Base-by-base conservation (phyloP, 495 filamentous ascomycete species). In the Aspergillus bridgeri region DNA sequence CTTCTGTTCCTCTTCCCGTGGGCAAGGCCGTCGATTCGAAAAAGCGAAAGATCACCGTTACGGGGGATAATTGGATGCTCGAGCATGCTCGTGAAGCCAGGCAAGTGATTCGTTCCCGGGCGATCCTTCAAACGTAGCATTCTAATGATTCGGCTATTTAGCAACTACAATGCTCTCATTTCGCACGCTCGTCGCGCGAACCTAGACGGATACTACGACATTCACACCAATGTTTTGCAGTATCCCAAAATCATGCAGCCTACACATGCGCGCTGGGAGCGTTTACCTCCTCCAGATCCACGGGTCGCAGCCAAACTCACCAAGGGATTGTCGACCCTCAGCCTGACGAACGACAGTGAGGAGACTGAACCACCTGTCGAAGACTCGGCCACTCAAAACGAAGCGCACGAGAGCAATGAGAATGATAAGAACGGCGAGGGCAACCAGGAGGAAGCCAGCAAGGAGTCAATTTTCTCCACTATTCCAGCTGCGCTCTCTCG, bases 21-120 rank as follows among this genome's bases (percentile, higher is more conserved):
- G 89, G 90, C 50, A 94, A 92, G 71, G 79, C 78, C 15, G 77
- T 83, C 15, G 81, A 86, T 53, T 74, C 74, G 52, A 93, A 93
- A 73, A 96, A 94, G 74, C 81, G 89, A 56, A 86, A 89, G 50
- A 86, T 95, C 7, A 84, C 88, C 21, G 86, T 98, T n/a, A 98
- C 91, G 24, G 90, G 93, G 57, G 83, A 88, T n/a, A 98, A 98
- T 66, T 98, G 94, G 94, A 92, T 94, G 83, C 74, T 92, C 20
- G 92, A 97, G 73, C 94, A 98, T 69, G 91, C 91, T 20, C 84
- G 89, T 21, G 89, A 91, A 65, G 89, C 94, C 29, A 92, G 88
- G 90, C 95, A 76, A 67, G 85, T 72, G 42, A 57, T 25, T 27
- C 49, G 43, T 48, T 21, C n/a, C 20, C 33, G 18, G 22, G 17